These are phyloP conservation scores for Aristolochia contorta DNA, from an alignment of 164 flowering plant species.

Conservation along the genomic window DNA sequence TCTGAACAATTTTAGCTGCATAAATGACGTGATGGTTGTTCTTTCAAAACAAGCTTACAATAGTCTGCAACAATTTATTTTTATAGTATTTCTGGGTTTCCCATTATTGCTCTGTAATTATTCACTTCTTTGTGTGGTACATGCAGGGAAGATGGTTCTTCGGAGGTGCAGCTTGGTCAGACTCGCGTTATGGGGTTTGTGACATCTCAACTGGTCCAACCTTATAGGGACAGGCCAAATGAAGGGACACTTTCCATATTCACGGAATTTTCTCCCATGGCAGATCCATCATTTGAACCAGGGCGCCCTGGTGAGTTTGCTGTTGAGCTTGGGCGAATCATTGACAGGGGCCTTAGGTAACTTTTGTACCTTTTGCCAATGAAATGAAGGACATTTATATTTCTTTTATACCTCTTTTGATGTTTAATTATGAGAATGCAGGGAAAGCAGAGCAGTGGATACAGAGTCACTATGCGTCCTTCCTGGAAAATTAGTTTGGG, in stretches of 20 bases:
- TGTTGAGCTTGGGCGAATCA: constrained; percentile 78
- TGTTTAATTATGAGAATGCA: constrained; percentile 24
- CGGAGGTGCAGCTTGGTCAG: constrained; percentile 88
- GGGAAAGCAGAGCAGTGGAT: constrained; percentile 97
- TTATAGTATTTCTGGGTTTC: not conserved
- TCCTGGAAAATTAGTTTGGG: constrained; percentile 87
- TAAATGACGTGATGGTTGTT: no score
- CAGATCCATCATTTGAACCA: constrained; percentile 93
- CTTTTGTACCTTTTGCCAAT: not conserved
- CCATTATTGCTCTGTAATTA: not conserved
- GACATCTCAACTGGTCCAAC: constrained; percentile 72
- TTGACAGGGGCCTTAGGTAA: constrained; percentile 92
- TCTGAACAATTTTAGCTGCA: no score
- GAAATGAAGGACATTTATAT: not conserved
- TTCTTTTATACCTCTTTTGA: not conserved
- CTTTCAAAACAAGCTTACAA: not conserved
- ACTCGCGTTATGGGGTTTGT: constrained; percentile 91
- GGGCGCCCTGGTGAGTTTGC: constrained; percentile 94
- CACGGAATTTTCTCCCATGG: constrained; percentile 97
- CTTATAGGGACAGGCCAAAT: constrained; percentile 80
- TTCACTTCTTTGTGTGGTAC: constrained; percentile 2
- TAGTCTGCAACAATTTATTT: not conserved
- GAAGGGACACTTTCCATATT: constrained; percentile 79
- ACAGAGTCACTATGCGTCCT: constrained; percentile 91
- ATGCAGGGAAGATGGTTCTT: constrained; percentile 77